phyloP scores from a whole-genome alignment of 306 rosid species.

The Inga leiocalycina region DNA sequence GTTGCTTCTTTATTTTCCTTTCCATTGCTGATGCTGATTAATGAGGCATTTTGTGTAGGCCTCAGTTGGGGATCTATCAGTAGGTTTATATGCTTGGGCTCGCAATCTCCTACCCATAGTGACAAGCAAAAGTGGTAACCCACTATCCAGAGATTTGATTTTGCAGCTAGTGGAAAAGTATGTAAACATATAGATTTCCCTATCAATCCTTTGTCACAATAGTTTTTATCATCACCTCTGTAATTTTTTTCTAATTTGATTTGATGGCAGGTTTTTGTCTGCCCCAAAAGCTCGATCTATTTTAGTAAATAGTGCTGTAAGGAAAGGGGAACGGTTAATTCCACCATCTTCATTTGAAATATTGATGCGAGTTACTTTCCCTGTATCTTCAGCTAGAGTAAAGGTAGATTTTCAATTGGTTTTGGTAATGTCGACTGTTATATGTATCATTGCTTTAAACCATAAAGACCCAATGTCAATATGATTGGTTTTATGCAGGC shows the following conservation, averaged over 20 bases:
- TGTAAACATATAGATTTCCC: constrained; percentile 10
- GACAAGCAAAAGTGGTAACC: constrained; percentile 68
- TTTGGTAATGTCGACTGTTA: neutral
- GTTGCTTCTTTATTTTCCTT: neutral
- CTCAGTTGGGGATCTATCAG: constrained; percentile 73
- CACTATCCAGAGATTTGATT: constrained; percentile 84
- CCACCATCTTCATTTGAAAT: constrained; percentile 66
- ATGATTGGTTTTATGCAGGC: constrained; percentile 58
- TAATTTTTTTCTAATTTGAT: constrained; percentile 28
- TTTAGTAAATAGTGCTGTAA: constrained; percentile 44
- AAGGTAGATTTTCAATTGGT: constrained; percentile 10
- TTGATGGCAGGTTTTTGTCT: constrained; percentile 71
- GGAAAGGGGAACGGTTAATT: constrained; percentile 68
- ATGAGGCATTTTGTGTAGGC: constrained; percentile 50
- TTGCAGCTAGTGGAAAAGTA: constrained; percentile 91
- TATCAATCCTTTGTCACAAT: constrained; percentile 11
- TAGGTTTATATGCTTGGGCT: constrained; percentile 87
- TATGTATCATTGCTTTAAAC: neutral
- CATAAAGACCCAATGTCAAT: constrained; percentile 11
- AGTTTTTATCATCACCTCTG: constrained; percentile 1
- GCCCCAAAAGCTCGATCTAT: constrained; percentile 79
- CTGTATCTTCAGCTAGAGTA: constrained; percentile 41
- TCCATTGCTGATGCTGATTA: constrained; percentile 27
- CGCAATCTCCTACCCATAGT: constrained; percentile 79
- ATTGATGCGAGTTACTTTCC: constrained; percentile 56